phyloP scores from a whole-genome alignment of 768 basidiomycete species.

The Amanita inopinata region DNA sequence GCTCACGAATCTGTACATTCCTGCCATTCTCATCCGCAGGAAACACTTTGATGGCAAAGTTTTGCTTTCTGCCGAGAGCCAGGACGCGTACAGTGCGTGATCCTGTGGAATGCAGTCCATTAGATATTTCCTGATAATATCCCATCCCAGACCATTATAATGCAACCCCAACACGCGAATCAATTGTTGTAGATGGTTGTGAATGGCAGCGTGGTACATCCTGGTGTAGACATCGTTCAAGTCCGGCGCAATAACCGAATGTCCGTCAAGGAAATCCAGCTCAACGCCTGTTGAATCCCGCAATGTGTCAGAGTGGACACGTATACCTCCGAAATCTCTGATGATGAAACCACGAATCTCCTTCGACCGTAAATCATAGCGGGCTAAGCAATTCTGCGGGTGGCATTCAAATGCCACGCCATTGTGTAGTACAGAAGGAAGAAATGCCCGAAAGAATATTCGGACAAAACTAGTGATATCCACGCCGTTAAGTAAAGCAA shows the following conservation, averaged over 20 bases:
- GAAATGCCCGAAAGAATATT: constrained; percentile 43
- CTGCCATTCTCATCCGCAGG: constrained; percentile 47
- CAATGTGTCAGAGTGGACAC: constrained; percentile 41
- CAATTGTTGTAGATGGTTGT: constrained; percentile 52
- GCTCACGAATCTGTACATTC: constrained; percentile 47
- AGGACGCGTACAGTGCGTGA: constrained; percentile 38
- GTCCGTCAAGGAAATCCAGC: constrained; percentile 35
- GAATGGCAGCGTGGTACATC: constrained; percentile 49
- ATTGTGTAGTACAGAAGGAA: constrained; percentile 42
- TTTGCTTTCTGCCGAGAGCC: constrained; percentile 38
- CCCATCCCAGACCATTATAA: constrained; percentile 46
- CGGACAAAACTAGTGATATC: constrained; percentile 30
- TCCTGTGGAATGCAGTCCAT: constrained; percentile 32
- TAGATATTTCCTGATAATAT: constrained; percentile 36
- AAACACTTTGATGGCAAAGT: constrained; percentile 47
- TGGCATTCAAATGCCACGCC: constrained; percentile 54
- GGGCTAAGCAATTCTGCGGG: constrained; percentile 49
- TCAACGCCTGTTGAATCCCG: constrained; percentile 40
- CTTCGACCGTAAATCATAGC: constrained; percentile 39
- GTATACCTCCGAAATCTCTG: constrained; percentile 48
- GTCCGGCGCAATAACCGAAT: constrained; percentile 39
- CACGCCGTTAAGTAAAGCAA: constrained; percentile 4
- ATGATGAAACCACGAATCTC: constrained; percentile 45
- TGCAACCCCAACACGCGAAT: constrained; percentile 49
- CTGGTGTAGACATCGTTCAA: constrained; percentile 47